These are phyloP conservation scores for Cladorrhinum samala DNA, from an alignment of 495 filamentous ascomycete species.

Conservation along the genomic window DNA sequence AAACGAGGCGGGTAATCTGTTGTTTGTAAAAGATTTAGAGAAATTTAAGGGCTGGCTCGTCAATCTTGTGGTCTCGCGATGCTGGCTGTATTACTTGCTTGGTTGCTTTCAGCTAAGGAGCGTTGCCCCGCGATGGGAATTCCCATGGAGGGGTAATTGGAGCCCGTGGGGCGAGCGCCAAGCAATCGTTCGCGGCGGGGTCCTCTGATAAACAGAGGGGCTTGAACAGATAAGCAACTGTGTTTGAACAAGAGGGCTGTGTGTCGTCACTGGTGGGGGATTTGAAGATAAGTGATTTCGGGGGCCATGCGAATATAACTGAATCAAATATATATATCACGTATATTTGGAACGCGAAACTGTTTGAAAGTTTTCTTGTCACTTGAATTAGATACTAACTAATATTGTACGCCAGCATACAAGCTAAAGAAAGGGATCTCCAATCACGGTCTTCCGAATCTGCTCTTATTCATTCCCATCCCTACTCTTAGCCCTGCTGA, in stretches of 20 bases:
- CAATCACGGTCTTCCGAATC: not conserved
- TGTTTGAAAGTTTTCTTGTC: not conserved
- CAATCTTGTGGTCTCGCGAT: no score
- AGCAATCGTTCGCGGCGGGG: not conserved
- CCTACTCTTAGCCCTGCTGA: slow-evolving; percentile 41
- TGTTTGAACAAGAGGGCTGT: slow-evolving; percentile 3
- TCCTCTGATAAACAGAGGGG: not conserved
- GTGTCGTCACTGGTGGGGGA: not conserved
- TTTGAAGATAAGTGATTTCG: not conserved
- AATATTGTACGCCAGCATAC: not conserved
- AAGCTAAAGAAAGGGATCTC: not conserved
- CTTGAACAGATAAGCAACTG: not conserved
- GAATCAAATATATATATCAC: no score
- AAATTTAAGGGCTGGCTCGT: no score
- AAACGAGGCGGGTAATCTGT: no score
- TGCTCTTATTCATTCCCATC: not conserved
- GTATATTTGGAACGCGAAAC: no score
- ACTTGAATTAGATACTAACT: not conserved
- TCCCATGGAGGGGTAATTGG: slow-evolving; percentile 15
- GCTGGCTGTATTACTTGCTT: no score
- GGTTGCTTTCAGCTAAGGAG: no score
- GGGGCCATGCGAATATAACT: no score
- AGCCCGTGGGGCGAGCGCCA: not conserved
- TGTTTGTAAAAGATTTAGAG: no score
- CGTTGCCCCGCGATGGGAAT: slow-evolving; percentile 21